Base-by-base conservation (phyloP, 2,329 filamentous ascomycete species). In the Colletotrichum cuscutae region DNA sequence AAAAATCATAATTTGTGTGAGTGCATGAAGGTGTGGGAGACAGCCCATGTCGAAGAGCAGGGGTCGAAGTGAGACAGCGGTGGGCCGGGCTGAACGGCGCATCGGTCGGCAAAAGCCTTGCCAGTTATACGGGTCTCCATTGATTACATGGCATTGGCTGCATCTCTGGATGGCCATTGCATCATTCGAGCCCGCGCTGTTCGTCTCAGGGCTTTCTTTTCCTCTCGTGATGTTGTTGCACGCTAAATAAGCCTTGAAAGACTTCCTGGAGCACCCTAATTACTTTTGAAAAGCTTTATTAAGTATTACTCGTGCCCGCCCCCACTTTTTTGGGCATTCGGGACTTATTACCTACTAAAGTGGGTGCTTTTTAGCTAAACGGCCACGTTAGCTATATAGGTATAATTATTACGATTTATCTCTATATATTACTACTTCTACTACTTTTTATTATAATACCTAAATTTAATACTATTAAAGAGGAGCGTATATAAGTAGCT, bases 11-110 rank as follows among this genome's bases (percentile, higher is more conserved):
- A 65, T 62, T 73, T 71, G 59, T 66, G 74, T 68, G 63, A 65
- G 35, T 68, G 71, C 75, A 72, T 71, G 65, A 76, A 70, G 71
- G 75, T 76, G 75, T 76, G 75, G 75, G 63, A 76, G 69, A 69
- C 52, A 37, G 65, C 71, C 75, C 75, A 66, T 69, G 73, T 73
- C 75, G 46, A n/a, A 30, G 71, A 74, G 75, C 74, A 76, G 75
- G 75, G 75, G 66, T 58, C 1, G 5, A 54, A 67, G 66, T 74
- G 67, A 74, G 73, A 76, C 75, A 75, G 62, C 49, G 65, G 67
- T 74, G 71, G 73, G 69, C 67, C 70, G 73, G 72, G 73, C 59
- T 69, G 74, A 69, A 75, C 69, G 74, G 70, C 70, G 70, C 70
- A 68, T 71, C 66, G 64, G 73, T 75, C 74, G 74, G 74, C 74